Percentiles rank a stretch among this genome's conserved stretches.
phyloP scores from a whole-genome alignment of 2,329 filamentous ascomycete species.

The Fusarium nisikadoi region DNA sequence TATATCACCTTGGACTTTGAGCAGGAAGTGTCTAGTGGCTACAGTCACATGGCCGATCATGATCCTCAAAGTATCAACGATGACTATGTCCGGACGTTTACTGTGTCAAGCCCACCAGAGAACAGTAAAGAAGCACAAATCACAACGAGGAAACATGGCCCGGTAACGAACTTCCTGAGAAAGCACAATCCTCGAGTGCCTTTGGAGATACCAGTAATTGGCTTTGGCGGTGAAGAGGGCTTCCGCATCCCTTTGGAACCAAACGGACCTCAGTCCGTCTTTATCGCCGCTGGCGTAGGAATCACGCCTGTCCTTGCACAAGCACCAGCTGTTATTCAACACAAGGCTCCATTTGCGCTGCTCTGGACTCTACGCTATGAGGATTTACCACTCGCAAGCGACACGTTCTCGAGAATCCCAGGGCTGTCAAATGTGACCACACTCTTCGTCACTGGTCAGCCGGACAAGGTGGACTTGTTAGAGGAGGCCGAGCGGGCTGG shows the following conservation, averaged over 20 bases:
- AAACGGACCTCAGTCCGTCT: slow-evolving; percentile 56
- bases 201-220: slow-evolving; percentile 74
- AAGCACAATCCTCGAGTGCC: slow-evolving; percentile 61
- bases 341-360: slow-evolving; percentile 59
- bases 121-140: slow-evolving; percentile 70
- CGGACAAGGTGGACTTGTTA: slow-evolving; percentile 50
- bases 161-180: slow-evolving; percentile 74
- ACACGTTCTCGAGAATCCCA: slow-evolving; percentile 64
- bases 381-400: slow-evolving; percentile 71
- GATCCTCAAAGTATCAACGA: slow-evolving; percentile 86
- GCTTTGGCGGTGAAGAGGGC: slow-evolving; percentile 73
- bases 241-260: slow-evolving; percentile 52
- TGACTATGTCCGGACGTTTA: slow-evolving; percentile 86
- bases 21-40: slow-evolving; percentile 75
- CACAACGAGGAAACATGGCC: slow-evolving; percentile 75
- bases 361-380: slow-evolving; percentile 74
- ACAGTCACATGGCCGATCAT: slow-evolving; percentile 84
- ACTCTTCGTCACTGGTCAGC: slow-evolving; percentile 72
- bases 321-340: slow-evolving; percentile 58
- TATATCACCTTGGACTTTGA: slow-evolving; percentile 81
- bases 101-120: slow-evolving; percentile 71
- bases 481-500: slow-evolving; percentile 51
- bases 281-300: slow-evolving; percentile 82
- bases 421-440: slow-evolving; percentile 63
- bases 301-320: slow-evolving; percentile 85